Percentiles rank a stretch among this genome's conserved stretches.
Conservation (phyloP, 2,329 filamentous ascomycete genomes). For the Fusarium sp. region DNA sequence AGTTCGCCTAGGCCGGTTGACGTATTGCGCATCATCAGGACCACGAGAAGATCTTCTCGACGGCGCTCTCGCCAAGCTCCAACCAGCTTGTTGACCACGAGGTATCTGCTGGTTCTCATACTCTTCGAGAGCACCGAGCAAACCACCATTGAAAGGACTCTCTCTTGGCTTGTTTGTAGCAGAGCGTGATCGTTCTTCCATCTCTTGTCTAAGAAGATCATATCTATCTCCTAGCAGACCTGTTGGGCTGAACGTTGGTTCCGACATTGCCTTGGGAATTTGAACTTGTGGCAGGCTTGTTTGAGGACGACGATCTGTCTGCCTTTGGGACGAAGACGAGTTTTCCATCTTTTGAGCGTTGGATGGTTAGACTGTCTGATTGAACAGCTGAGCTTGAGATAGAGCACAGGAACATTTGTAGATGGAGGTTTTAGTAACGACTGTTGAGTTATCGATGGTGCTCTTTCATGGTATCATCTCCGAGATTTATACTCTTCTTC, state of each 20-base stretch:
- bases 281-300: not conserved
- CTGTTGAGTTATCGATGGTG: too few relatives aligned
- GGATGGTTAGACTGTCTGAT: not conserved
- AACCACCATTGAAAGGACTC: not conserved
- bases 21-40: not conserved
- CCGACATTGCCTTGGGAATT: not conserved
- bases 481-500: not conserved
- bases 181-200: not conserved
- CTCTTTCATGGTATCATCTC: rapidly evolving
- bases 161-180: rapidly evolving
- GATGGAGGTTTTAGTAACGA: not conserved
- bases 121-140: not conserved
- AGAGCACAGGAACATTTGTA: not conserved
- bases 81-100: not conserved
- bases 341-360: not conserved
- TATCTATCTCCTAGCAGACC: constrained; percentile 6
- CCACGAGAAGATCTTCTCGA: not conserved
- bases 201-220: not conserved
- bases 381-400: not conserved
- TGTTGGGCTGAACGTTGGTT: not conserved
- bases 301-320: rapidly evolving
- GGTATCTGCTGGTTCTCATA: not conserved
- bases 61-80: rapidly evolving
- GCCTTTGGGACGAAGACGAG: rapidly evolving
- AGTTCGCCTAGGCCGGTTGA: not conserved